These are phyloP conservation scores for Niveomyces coronatus DNA, from an alignment of 2,329 filamentous ascomycete genomes.

Conservation along the genomic window DNA sequence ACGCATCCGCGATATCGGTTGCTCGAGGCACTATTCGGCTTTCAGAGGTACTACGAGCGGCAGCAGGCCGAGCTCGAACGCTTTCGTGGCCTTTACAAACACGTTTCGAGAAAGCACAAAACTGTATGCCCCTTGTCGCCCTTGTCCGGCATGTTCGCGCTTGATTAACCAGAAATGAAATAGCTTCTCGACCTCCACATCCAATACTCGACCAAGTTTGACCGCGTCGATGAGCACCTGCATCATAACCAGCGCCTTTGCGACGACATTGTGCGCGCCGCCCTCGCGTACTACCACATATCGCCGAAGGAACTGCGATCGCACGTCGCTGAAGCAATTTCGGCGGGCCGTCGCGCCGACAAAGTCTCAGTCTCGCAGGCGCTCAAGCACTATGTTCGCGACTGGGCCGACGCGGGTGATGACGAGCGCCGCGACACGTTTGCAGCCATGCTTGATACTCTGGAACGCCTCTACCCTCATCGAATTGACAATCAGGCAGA, in stretches of 20 bases:
- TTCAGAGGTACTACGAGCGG: constrained; percentile 22
- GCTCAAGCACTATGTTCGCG: constrained; percentile 46
- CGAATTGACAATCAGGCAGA: too few relatives aligned
- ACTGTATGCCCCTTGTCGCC: constrained; percentile 13
- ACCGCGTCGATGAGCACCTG: constrained; percentile 31
- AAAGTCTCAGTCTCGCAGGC: constrained; percentile 39
- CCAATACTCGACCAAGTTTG: constrained; percentile 45
- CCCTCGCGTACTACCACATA: constrained; percentile 37
- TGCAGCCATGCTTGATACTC: constrained; percentile 24
- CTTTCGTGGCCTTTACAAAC: constrained; percentile 25
- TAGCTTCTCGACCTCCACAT: constrained; percentile 45
- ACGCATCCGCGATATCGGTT: constrained; percentile 30
- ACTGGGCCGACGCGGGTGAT: constrained; percentile 40
- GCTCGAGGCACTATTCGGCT: constrained; percentile 29
- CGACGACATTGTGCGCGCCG: constrained; percentile 32
- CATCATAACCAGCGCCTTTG: constrained; percentile 35
- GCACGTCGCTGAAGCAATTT: constrained; percentile 28
- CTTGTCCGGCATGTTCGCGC: too few relatives aligned
- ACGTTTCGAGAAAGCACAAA: constrained; percentile 25
- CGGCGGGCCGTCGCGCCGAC: constrained; percentile 30
- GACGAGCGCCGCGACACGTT: constrained; percentile 36
- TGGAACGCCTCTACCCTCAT: constrained; percentile 23
- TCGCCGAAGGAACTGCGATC: constrained; percentile 31
- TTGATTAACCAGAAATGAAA: too few relatives aligned
- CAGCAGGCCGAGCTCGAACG: constrained; percentile 27